Evolutionary conservation across 768 basidiomycete genomes (phyloP), one percentile per base, ranked within the genome.

Genomic region (Hemileccinum rubropunctum): DNA sequence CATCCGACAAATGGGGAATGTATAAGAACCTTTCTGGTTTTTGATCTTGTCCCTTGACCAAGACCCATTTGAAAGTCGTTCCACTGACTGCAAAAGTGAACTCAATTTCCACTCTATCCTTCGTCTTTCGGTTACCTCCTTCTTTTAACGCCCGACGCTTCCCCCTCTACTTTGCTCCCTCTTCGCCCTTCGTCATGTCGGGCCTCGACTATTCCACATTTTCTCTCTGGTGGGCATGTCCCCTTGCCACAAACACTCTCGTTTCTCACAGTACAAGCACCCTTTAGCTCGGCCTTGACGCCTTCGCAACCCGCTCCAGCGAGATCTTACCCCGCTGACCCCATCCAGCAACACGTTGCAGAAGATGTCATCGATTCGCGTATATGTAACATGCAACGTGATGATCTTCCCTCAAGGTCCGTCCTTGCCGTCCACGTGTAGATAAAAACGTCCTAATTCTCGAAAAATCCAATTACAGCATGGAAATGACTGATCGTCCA

Each of bases 361-460:
- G 57, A 64, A 57, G 62, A 62, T 60, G 64, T 60, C 64, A 65
- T 62, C 51, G 54, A 56, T 56, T 50, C 60, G 20, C 56, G 37
- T 62, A 62, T 61, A 42, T 58, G 54, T 58, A 44, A 54, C 48
- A 13, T 21, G 45, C 56, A 66, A 64, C 62, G 64, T 62, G 64
- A 65, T 60, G 64, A 65, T 65, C 62, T 62, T 64, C 65, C 58
- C 60, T 58, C 65, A 62, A 62, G 64, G 64, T 65, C 54, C 58
- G 64, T 65, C 56, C 58, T 65, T 53, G 45, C 38, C 53, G 54
- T 33, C 50, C 63, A 60, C 63, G 61, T 65, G 63, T 60, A 42
- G 40, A 30, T 14, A 26, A 35, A 52, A 36, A 48, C 42, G 30
- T 40, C 15, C 53, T 51, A 42, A 53, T 52, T 45, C 38, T 49